These are phyloP conservation scores for Ophiostoma novo-ulmi DNA, from an alignment of 2,329 filamentous ascomycete genomes.

Conservation along the genomic window DNA sequence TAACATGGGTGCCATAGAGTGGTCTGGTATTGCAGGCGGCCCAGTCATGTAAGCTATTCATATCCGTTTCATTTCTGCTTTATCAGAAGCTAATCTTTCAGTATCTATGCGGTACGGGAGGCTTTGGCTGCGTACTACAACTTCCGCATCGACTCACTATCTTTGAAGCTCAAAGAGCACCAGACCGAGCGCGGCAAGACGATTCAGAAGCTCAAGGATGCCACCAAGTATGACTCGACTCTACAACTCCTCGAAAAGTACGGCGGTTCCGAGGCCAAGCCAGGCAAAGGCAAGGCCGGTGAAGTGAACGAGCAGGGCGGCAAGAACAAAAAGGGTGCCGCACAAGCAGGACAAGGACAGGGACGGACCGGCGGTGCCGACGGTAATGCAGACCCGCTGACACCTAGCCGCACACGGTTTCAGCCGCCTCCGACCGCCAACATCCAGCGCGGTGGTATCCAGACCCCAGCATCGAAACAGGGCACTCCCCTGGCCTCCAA, in stretches of 20 bases:
- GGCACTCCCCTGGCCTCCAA: background rate
- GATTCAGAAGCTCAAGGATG: conserved; percentile 89
- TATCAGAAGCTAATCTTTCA: conserved; percentile 34
- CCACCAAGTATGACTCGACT: conserved; percentile 94
- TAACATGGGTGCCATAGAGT: conserved; percentile 71
- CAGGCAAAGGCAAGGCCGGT: conserved; percentile 32
- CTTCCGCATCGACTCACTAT: conserved; percentile 68
- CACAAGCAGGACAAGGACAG: background rate
- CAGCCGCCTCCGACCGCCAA: conserved; percentile 60
- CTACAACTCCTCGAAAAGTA: conserved; percentile 92
- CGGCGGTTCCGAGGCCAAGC: conserved; percentile 58
- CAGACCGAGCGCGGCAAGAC: conserved; percentile 76
- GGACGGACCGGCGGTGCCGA: background rate
- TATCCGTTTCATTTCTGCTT: background rate
- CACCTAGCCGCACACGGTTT: conserved; percentile 43
- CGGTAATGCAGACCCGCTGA: conserved; percentile 21
- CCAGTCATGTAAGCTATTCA: conserved; percentile 61
- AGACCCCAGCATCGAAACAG: conserved; percentile 11
- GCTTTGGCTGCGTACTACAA: conserved; percentile 67
- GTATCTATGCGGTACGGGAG: conserved; percentile 73
- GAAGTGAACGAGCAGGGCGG: conserved; percentile 9
- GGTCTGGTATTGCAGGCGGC: conserved; percentile 69
- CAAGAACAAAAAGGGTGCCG: background rate
- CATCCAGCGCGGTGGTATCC: conserved; percentile 40
- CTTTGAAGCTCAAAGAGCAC: conserved; percentile 64